Percentiles rank a stretch among this genome's conserved stretches.
Conservation (phyloP, 2,329 filamentous ascomycete species). For the Fusarium proliferatum region DNA sequence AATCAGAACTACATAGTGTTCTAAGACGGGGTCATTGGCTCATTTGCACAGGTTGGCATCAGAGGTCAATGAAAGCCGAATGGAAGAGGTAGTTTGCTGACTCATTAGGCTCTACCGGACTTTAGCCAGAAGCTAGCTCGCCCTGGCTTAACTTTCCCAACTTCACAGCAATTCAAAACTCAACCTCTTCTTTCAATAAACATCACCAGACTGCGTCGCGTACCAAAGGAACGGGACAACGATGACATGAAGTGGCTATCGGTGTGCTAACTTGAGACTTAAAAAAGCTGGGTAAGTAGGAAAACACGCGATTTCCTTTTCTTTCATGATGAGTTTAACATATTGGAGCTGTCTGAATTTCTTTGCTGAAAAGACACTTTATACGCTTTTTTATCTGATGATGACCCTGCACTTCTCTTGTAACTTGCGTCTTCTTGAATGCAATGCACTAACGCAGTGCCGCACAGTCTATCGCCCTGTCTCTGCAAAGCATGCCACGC, state of each 20-base stretch:
- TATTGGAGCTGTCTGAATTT: conserved; percentile 85
- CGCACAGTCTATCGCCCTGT: conserved; percentile 15
- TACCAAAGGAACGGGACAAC: conserved; percentile 1
- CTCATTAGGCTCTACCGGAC: conserved; percentile 11
- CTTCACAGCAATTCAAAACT: conserved; percentile 20
- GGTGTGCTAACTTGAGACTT: neutral
- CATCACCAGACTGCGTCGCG: conserved; percentile 8
- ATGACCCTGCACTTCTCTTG: conserved; percentile 11
- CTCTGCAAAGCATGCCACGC: conserved; percentile 41
- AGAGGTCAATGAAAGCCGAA: neutral
- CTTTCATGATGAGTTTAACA: conserved; percentile 58
- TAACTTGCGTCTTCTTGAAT: neutral
- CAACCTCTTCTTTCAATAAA: conserved; percentile 19
- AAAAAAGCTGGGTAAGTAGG: conserved; percentile 40
- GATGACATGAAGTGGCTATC: conserved; percentile 18
- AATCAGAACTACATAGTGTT: neutral
- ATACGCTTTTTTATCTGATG: conserved; percentile 66
- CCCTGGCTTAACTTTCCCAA: conserved; percentile 27
- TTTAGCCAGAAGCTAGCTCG: conserved; percentile 33
- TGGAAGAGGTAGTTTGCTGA: neutral
- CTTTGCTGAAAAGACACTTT: conserved; percentile 69
- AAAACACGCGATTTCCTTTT: neutral
- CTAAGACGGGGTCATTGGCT: neutral
- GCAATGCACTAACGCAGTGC: conserved; percentile 19
- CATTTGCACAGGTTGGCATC: neutral